Evolutionary conservation across 2,329 filamentous ascomycete species (phyloP), one percentile per base, ranked within the genome.

Genomic region (Massarina eburnea): DNA sequence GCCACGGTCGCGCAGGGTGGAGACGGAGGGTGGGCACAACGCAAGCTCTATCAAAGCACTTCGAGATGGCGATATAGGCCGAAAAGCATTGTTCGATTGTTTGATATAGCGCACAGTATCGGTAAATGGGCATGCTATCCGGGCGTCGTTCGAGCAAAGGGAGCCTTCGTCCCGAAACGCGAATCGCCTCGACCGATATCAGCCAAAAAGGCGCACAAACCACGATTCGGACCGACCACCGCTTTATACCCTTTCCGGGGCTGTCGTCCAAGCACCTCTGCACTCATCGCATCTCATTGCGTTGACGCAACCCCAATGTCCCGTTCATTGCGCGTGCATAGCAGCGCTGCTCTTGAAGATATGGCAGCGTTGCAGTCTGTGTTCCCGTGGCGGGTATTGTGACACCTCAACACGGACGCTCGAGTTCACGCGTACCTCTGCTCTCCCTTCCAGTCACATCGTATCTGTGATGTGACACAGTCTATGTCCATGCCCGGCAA

Each of bases 361-460:
- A 57, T 57, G 60, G 59, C 61, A 61, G 50, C 52, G 63, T 67
- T 60, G 58, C 59, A 66, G 58, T 61, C 54, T 64, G 60, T 66
- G 59, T 57, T 41, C 50, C 60, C 51, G 44, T 60, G 62, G 59
- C 58, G 42, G 45, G 34, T 24, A 46, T 60, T 55, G 64, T 66
- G 59, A 61, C 55, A 67, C 59, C 36, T 56, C 48, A 48, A 45
- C 50, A 57, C 57, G 55, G 54, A 27, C 56, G 49, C 51, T 50
- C 42, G 46, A 52, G 45, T 58, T 59, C 54, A 57, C 57, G 52
- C 53, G 51, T 57, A 43, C 54, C 57, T 52, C 59, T 57, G 54
- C 55, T 48, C 58, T 63, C 53, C 56, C 57, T 59, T 59, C 39
- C 41, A 44, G 59, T 61, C 49, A 55, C 57, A 64, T 59, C 49